Conservation (phyloP, 2,329 filamentous ascomycete genomes). For the Fusarium lyarnte region DNA sequence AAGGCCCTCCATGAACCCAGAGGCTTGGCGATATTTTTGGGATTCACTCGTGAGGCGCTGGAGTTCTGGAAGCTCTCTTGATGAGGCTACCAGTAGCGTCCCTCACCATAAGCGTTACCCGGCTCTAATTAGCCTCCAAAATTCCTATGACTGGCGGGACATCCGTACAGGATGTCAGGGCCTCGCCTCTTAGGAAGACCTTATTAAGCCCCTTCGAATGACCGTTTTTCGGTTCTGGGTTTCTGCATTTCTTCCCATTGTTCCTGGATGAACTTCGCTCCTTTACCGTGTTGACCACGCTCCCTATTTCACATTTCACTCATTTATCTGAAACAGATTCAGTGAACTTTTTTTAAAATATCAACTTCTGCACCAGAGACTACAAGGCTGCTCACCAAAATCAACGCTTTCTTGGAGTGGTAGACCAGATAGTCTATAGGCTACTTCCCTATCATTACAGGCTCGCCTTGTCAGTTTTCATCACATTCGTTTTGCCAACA, state of each 20-base stretch:
- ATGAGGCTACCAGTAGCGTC: background rate
- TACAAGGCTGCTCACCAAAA: background rate
- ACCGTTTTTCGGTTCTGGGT: background rate
- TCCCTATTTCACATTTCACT: conserved; percentile 13
- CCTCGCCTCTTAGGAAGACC: background rate
- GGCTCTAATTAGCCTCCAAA: background rate
- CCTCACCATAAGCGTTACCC: background rate
- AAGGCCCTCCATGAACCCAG: background rate
- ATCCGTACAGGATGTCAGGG: conserved; percentile 10
- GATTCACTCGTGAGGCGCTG: conserved; percentile 14
- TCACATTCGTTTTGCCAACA: background rate
- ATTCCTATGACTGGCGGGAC: conserved; percentile 1
- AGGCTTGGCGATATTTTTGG: conserved; percentile 21
- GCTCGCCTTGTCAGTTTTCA: background rate
- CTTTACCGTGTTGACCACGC: conserved; percentile 16
- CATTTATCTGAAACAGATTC: background rate
- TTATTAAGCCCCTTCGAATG: conserved; percentile 14
- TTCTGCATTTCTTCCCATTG: background rate
- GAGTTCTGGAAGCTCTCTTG: background rate
- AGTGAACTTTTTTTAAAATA: background rate
- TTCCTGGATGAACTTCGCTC: conserved; percentile 13
- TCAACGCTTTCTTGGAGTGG: background rate
- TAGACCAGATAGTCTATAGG: background rate
- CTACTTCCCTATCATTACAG: background rate
- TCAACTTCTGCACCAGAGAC: background rate